Base-by-base conservation (phyloP, 1,284 basidiomycete genomes). In the Cutaneotrichosporon sp. region DNA sequence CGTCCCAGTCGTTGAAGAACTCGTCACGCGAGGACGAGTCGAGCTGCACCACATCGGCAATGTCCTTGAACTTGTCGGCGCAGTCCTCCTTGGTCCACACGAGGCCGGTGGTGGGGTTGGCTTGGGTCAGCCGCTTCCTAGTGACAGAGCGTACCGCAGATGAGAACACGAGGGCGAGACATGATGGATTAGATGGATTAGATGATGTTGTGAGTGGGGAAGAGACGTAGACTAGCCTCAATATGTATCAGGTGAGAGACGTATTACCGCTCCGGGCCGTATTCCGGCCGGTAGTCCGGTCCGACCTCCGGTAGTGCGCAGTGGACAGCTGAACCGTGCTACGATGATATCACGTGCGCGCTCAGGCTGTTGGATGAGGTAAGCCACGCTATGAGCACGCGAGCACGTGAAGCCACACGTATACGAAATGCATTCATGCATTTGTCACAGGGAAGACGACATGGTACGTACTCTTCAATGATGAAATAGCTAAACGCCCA, bases 11-110 rank as follows among this genome's bases (percentile, higher is more conserved):
- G 10, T 84, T 80, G 60, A 91, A 83, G 80, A 95, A 92, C 51
- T 88, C 86, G 21, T 84, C 82, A 13, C 90, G 86, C 68, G 85
- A 82, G 10, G 83, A 79, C 5, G 89, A 89, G 75, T 88, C 85
- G 79, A 91, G 86, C 61, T 76, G 81, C 56, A 92, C 81, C 31
- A 92, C 83, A 61, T 92, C 88, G 47, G 90, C 87, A 61, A 90
- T 84, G 56, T 84, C 83, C 1, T 84, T 83, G 49, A 92, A 85
- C 69, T 92, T 83, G 51, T 85, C 79, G 61, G 86, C 82, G 58
- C 87, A 84, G 69, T 93, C 90, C 40, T 90, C 84, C 65, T 89
- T 86, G 0, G 91, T 90, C 91, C 91, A 93, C 49, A 88, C 84
- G 62, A 93, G 85, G 66, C 85, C 81, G 64, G 65, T 70, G 58